These are phyloP conservation scores for Capsicum pubescens DNA, from an alignment of 257 asterid genomes.

Conservation along the genomic window DNA sequence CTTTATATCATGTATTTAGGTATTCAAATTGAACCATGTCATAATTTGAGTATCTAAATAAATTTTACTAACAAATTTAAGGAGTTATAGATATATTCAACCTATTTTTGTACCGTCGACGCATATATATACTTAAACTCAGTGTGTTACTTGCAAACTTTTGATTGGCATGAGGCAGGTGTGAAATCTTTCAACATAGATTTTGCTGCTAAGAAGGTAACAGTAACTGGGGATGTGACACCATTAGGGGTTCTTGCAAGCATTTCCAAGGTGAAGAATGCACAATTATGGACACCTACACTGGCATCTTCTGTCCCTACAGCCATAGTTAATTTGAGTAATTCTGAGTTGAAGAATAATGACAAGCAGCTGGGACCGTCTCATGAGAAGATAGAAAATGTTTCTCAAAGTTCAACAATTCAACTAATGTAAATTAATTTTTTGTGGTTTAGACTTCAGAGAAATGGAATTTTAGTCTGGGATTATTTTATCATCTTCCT, in stretches of 20 bases:
- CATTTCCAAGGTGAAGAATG: slow-evolving; percentile 36
- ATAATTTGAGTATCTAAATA: too few relatives aligned
- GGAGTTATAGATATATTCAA: too few relatives aligned
- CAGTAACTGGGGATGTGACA: slow-evolving; percentile 36
- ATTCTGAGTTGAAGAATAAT: slow-evolving; percentile 15
- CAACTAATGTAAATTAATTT: neutral
- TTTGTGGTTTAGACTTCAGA: slow-evolving; percentile 22
- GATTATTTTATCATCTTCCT: neutral
- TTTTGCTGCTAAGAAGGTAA: slow-evolving; percentile 30
- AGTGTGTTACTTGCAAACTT: neutral
- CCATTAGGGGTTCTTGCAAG: slow-evolving; percentile 37
- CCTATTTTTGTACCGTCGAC: neutral
- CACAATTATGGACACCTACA: slow-evolving; percentile 46
- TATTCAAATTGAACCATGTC: too few relatives aligned
- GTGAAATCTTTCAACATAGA: slow-evolving; percentile 36
- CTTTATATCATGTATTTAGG: too few relatives aligned
- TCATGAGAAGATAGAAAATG: slow-evolving; percentile 5
- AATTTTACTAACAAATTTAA: too few relatives aligned
- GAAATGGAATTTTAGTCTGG: neutral
- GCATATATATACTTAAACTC: neutral
- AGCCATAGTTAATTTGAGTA: slow-evolving; percentile 10
- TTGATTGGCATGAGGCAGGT: slow-evolving; percentile 27
- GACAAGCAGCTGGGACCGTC: slow-evolving; percentile 1
- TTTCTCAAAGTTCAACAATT: slow-evolving; percentile 13
- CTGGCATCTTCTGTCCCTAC: slow-evolving; percentile 24